Conservation (phyloP, 192 early-diverging fungal species). For the Gryganskiella cystojenkinii region DNA sequence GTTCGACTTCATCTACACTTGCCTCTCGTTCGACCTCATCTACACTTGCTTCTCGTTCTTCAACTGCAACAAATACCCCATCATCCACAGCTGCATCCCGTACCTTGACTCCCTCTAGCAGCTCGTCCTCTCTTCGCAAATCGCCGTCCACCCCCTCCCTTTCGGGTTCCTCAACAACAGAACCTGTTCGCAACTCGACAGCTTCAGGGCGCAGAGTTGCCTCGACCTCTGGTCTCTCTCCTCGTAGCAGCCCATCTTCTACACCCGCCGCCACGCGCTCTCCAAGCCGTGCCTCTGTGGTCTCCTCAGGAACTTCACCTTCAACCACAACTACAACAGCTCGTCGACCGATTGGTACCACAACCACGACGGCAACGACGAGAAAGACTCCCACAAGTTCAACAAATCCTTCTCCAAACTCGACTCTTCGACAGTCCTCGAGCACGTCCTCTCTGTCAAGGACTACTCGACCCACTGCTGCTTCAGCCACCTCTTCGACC, state of each 20-base stretch:
- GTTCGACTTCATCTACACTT: neutral
- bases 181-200: neutral
- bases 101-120: neutral
- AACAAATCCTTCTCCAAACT: conserved; percentile 21
- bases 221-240: conserved; percentile 30
- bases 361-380: neutral
- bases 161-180: neutral
- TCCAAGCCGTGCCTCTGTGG: conserved; percentile 17
- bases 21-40: conserved; percentile 2
- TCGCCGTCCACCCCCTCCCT: conserved; percentile 38
- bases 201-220: conserved; percentile 27
- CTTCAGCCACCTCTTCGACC: conserved; percentile 8
- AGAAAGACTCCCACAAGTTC: conserved; percentile 21
- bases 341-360: conserved; percentile 3
- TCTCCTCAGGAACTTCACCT: neutral
- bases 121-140: conserved; percentile 16
- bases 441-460: conserved; percentile 9
- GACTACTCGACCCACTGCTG: conserved; percentile 14
- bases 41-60: neutral
- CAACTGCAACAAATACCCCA: neutral
- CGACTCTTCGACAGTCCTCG: conserved; percentile 18
- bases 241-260: conserved; percentile 7
- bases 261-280: conserved; percentile 13
- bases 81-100: neutral
- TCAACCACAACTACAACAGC: conserved; percentile 4